A percentile compares a stretch with the other conserved stretches of the same genome.
These are phyloP conservation scores for Aspergillus leporis DNA, from an alignment of 495 filamentous ascomycete genomes.

Conservation along the genomic window DNA sequence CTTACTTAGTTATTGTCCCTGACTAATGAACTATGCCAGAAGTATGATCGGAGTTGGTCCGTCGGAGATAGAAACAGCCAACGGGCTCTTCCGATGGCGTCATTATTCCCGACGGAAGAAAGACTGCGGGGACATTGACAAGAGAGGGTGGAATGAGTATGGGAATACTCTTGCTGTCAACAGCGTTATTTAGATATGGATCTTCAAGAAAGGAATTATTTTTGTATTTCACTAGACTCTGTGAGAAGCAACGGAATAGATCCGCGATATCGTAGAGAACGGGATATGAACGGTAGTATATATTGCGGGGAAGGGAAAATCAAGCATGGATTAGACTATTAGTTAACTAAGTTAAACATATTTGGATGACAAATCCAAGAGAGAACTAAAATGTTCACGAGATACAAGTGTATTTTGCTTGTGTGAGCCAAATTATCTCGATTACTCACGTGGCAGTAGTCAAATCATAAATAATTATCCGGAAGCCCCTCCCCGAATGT, in stretches of 20 bases:
- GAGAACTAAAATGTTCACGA: not conserved
- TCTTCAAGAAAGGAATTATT: not conserved
- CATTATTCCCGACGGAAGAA: slow-evolving; percentile 8
- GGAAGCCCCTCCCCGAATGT: slow-evolving; percentile 5
- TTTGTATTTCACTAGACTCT: not conserved
- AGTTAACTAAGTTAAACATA: too few species aligned
- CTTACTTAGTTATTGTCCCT: not conserved
- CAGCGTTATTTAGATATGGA: not conserved
- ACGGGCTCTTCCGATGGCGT: slow-evolving; percentile 9
- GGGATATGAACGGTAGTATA: not conserved
- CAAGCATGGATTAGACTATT: too few species aligned
- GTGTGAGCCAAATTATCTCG: not conserved
- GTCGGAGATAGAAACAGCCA: not conserved
- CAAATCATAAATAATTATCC: not conserved
- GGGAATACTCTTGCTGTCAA: not conserved
- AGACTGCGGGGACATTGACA: too few species aligned
- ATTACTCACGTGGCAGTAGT: not conserved
- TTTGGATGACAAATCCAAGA: not conserved
- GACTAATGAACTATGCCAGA: not conserved
- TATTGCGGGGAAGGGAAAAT: not conserved
- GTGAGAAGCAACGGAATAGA: not conserved
- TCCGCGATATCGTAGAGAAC: not conserved
- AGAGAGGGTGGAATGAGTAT: too few species aligned
- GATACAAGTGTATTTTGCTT: not conserved
- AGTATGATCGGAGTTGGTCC: not conserved